These are phyloP conservation scores for Aspergillus pseudoterreus DNA, from an alignment of 2,329 filamentous ascomycete genomes.

Conservation along the genomic window DNA sequence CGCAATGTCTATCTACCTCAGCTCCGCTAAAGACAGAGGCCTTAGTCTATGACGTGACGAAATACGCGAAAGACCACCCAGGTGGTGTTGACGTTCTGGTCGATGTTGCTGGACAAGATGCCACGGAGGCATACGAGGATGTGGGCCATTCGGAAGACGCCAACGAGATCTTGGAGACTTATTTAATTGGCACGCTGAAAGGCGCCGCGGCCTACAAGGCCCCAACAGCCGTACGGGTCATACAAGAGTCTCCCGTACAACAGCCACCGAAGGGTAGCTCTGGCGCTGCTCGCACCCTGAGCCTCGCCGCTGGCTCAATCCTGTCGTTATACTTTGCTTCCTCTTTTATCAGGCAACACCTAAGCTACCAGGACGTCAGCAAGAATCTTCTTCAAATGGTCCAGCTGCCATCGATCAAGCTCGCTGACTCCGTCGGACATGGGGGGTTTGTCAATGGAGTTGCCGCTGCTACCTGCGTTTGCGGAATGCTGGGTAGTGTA, in stretches of 20 bases:
- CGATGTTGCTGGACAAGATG: slow-evolving; percentile 41
- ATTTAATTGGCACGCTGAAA: slow-evolving; percentile 33
- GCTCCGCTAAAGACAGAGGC: background rate
- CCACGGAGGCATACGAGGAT: slow-evolving; percentile 41
- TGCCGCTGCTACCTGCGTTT: slow-evolving; percentile 14
- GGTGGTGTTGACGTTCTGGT: slow-evolving; percentile 38
- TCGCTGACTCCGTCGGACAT: background rate
- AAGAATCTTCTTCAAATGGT: background rate
- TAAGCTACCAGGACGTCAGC: background rate
- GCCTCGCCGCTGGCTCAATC: slow-evolving; percentile 1
- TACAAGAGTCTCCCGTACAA: slow-evolving; percentile 9
- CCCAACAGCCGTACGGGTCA: slow-evolving; percentile 16
- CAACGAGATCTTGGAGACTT: slow-evolving; percentile 36
- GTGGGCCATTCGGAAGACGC: slow-evolving; percentile 47
- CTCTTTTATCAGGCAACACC: background rate
- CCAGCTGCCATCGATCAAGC: background rate
- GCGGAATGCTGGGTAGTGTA: slow-evolving; percentile 6
- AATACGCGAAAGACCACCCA: slow-evolving; percentile 58
- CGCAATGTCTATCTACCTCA: background rate
- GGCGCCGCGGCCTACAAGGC: slow-evolving; percentile 17
- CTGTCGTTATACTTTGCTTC: background rate
- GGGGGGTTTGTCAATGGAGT: slow-evolving; percentile 20
- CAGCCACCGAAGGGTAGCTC: background rate
- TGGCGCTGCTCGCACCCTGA: background rate
- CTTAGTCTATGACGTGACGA: slow-evolving; percentile 56